Conservation (phyloP, 352 stramenopile species). For the Globisporangium spiculum region DNA sequence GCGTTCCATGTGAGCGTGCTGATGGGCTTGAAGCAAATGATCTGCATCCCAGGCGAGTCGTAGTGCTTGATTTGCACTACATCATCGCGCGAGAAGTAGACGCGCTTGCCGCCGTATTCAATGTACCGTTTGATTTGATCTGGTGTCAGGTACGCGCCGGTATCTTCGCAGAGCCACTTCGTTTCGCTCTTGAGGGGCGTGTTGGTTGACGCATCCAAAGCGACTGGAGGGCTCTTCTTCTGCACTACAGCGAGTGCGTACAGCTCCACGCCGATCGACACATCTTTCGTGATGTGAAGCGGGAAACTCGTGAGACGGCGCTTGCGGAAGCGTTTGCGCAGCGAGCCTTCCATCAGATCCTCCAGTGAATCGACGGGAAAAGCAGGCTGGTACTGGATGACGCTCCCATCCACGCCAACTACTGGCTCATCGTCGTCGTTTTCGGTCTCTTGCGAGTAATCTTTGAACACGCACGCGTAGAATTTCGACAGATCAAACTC, state of each 20-base stretch:
- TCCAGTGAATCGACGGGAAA: conserved; percentile 74
- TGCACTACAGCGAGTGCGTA: conserved; percentile 64
- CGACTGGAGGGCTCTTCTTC: conserved; percentile 55
- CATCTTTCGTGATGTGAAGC: conserved; percentile 64
- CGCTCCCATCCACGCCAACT: conserved; percentile 11
- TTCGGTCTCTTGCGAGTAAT: conserved; percentile 36
- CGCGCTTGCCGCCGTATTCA: conserved; percentile 66
- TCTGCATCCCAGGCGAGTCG: conserved; percentile 62
- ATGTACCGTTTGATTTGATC: conserved; percentile 81
- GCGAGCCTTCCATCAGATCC: conserved; percentile 70
- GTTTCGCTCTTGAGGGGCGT: conserved; percentile 72
- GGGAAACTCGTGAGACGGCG: conserved; percentile 63
- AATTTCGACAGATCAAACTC: conserved; percentile 59
- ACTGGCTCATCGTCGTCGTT: conserved; percentile 26
- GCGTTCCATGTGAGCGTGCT: conserved; percentile 58
- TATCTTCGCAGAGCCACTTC: conserved; percentile 86
- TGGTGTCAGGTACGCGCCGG: conserved; percentile 60
- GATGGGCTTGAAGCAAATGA: conserved; percentile 79
- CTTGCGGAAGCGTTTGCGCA: conserved; percentile 82
- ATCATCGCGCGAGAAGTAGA: conserved; percentile 82
- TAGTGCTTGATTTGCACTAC: conserved; percentile 80
- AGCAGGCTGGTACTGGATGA: conserved; percentile 47
- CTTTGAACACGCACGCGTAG: conserved; percentile 68
- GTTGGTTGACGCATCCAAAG: conserved; percentile 73
- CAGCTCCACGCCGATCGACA: conserved; percentile 77